These are phyloP conservation scores for Ciborinia camelliae DNA, from an alignment of 2,329 filamentous ascomycete genomes.

Conservation along the genomic window DNA sequence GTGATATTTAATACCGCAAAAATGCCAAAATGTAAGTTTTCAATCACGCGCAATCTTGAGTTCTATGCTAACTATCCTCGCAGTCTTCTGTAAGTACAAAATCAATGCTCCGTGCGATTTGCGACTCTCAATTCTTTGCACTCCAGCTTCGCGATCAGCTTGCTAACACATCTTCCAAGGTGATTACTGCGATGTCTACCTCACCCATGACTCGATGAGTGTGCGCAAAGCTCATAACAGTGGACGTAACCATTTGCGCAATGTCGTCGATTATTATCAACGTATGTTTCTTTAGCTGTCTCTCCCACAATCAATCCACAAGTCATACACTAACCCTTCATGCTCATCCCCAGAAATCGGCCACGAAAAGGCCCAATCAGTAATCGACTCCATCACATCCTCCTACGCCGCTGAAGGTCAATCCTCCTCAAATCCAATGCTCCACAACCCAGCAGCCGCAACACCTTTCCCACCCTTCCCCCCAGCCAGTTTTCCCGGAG, in stretches of 20 bases:
- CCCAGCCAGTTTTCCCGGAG: conserved; percentile 52
- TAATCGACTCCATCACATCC: conserved; percentile 96
- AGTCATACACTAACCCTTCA: not conserved
- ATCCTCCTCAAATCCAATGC: conserved; percentile 79
- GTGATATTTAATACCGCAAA: conserved; percentile 41
- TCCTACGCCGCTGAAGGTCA: conserved; percentile 95
- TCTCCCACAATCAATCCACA: not conserved
- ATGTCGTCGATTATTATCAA: conserved; percentile 98
- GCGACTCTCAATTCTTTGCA: conserved; percentile 10
- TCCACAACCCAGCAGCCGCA: conserved; percentile 47
- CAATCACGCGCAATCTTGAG: conserved; percentile 18
- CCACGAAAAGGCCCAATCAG: conserved; percentile 95
- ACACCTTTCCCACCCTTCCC: conserved; percentile 49
- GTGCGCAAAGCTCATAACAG: conserved; percentile 98
- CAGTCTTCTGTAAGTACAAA: conserved; percentile 67
- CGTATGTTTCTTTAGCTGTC: conserved; percentile 49
- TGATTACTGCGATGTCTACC: conserved; percentile 99
- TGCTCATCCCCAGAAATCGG: conserved; percentile 70
- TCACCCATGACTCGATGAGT: conserved; percentile 99
- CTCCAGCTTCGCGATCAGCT: conserved; percentile 14
- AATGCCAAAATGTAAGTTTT: conserved; percentile 82
- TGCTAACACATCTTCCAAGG: conserved; percentile 42
- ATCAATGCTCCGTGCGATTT: conserved; percentile 15
- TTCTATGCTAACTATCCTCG: conserved; percentile 40
- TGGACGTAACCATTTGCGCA: conserved; percentile 92